Base-by-base conservation (phyloP, 345 rosid genomes). In the Cochlearia excelsa region DNA sequence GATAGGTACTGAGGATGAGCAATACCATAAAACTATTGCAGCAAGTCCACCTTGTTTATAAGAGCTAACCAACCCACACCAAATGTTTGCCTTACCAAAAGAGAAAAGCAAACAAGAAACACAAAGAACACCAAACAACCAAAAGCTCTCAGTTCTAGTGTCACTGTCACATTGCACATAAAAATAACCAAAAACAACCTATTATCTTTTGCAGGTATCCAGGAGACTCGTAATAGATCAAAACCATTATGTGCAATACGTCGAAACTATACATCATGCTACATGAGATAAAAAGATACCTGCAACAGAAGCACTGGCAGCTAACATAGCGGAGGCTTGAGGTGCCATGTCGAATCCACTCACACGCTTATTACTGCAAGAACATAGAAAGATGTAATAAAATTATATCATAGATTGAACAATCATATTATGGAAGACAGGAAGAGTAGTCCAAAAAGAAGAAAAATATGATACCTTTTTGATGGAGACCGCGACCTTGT, bases 331-430 rank as follows among this genome's bases (percentile, higher is more conserved):
- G 66, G 93, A 82, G 72, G 84, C 72, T 61, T 89, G 87, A 77
- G 94, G 96, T 30, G 95, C 93, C 95, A 84, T 85, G 59, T 89
- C 97, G 54, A 85, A 85, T 57, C 91, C 94, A 72, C 96, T 84
- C 48, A 79, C 77, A 43, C 94, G 75, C 78, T 84, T 16, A 16
- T 16, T 87, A 74, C 96, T 91, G 85, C 51, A 79, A 73, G 45
- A 38, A 1, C 23, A 16, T 16, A 16, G 23, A 16, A 16, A 16
- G 23, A 16, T 16, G 23, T 16, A 16, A 16, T 16, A 16, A 16
- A 16, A 16, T 16, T 16, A 16, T 11, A 40, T 60, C n/a, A 10
- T 38, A 35, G 27, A 45, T 35, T 44, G 11, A 30, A 29, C 4
- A 44, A n/a, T 31, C 27, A 57, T 2, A 51, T 11, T 51, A 51